Evolutionary conservation across 129 eudicot species (phyloP).

Genomic region (Tagetes patula): DNA sequence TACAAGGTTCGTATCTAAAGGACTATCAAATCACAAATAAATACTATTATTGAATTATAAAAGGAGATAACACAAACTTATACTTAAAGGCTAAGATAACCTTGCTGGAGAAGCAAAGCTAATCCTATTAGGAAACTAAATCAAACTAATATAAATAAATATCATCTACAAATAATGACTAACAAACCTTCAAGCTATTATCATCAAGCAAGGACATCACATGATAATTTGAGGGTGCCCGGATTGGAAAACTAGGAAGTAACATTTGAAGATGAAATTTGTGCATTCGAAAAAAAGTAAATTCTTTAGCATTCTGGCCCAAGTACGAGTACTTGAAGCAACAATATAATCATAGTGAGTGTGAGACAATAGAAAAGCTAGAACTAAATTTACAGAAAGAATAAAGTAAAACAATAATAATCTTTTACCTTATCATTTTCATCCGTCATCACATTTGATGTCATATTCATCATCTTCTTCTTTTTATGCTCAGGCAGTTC

Average conservation of each 20-base stretch:
- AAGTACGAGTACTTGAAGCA: not conserved
- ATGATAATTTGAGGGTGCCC: not conserved
- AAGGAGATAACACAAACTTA: not conserved
- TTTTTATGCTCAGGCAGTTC: slow-evolving; percentile 75
- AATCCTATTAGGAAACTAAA: slow-evolving; percentile 1
- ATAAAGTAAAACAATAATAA: slow-evolving; percentile 10
- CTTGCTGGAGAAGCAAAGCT: not conserved
- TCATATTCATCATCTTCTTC: slow-evolving; percentile 57
- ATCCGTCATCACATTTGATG: slow-evolving; percentile 83
- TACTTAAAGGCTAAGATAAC: not conserved
- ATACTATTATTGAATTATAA: not conserved
- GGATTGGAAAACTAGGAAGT: not conserved
- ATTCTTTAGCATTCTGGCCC: slow-evolving; percentile 19
- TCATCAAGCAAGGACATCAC: not conserved
- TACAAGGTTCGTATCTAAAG: not conserved
- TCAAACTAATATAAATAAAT: not conserved
- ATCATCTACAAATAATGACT: not conserved
- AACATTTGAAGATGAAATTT: not conserved
- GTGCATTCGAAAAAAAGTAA: not conserved
- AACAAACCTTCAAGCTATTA: slow-evolving; percentile 1
- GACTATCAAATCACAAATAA: not conserved
- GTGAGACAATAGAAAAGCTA: not conserved
- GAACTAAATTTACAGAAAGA: slow-evolving; percentile 11
- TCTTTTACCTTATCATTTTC: slow-evolving; percentile 75
- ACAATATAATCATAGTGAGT: not conserved